Evolutionary conservation across 495 filamentous ascomycete species (phyloP), one percentile per base, ranked within the genome.

Genomic region (Penicillium bovifimosum): DNA sequence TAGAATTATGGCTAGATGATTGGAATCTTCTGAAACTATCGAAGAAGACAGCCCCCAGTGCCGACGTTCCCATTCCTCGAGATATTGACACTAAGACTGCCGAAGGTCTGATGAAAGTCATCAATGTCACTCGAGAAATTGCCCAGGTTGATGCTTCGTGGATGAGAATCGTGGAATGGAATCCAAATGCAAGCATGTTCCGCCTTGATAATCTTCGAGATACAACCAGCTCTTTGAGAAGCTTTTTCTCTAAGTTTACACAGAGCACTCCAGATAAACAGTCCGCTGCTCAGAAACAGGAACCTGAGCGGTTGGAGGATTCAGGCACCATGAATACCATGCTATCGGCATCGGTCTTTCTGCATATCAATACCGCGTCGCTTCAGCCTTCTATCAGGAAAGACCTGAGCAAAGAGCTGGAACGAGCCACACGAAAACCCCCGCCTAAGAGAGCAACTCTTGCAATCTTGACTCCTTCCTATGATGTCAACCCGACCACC

Each of bases 351-450:
- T 86, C 83, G 32, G 86, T 96, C 17, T 97, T 96, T 62, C 76
- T 99, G 24, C 80, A 91, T 44, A 85, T 95, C 32, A 95, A 86
- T 34, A 91, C 89, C 0, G 91, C 89, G 18, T 81, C 80, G 35
- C 83, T 96, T n/a, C 73, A 78, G 34, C 90, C 90, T 31, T 84
- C 78, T 18, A 79, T 95, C 1, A 71, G 75, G 40, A 63, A 74
- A 27, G 76, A 71, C 33, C 86, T 96, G 57, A 83, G 87, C 9
- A 76, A 81, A 13, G 95, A 99, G 65, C 78, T 97, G n/a, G 91
- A 97, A 73, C 78, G 95, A 31, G 92, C 95, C 18, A 97, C 95
- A 3, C 95, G 96, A 67, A 99, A 99, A 64, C 87, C 91, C 16
- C 95, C 95, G 7, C 95, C 95, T 0, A 93, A 87, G 62, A 80